Percentiles rank a stretch among this genome's conserved stretches.
Conservation (phyloP, 106 monocot genomes). For the Dendrobium chrysotoxum region DNA sequence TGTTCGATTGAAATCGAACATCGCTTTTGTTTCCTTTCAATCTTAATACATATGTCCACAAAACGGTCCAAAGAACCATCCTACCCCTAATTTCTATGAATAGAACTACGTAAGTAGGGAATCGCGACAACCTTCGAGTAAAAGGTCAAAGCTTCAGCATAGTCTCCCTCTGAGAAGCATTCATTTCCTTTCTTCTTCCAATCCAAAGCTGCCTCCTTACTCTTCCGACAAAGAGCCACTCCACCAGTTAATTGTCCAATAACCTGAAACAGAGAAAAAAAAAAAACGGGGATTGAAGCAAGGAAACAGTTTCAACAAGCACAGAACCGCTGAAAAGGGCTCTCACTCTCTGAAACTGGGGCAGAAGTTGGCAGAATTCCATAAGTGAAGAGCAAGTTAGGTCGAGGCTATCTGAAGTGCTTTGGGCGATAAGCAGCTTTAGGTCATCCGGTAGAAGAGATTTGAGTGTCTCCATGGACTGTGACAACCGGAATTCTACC, state of each 20-base stretch:
- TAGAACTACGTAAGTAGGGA: not conserved
- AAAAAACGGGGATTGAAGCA: not conserved
- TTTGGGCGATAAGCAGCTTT: constrained; percentile 40
- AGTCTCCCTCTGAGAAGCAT: constrained; percentile 53
- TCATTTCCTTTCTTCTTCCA: constrained; percentile 66
- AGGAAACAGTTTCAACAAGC: not conserved
- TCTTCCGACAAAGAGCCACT: constrained; percentile 72
- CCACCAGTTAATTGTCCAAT: constrained; percentile 57
- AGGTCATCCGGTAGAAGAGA: constrained; percentile 49
- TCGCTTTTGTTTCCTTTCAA: not conserved
- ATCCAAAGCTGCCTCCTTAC: constrained; percentile 36
- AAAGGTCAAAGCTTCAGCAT: constrained; percentile 44
- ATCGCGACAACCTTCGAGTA: constrained; percentile 29
- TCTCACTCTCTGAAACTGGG: constrained; percentile 63
- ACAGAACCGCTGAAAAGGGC: not conserved
- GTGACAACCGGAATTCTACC: not conserved
- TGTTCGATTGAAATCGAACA: not conserved
- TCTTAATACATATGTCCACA: not conserved
- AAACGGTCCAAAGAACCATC: not conserved
- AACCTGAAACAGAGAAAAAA: constrained; percentile 26
- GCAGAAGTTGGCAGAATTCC: constrained; percentile 29
- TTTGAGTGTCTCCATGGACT: constrained; percentile 61
- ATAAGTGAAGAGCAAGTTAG: constrained; percentile 43
- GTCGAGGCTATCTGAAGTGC: constrained; percentile 43
- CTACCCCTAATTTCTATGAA: not conserved